Conservation (phyloP, 2,329 filamentous ascomycete genomes). For the Pseudogymnoascus sp. region DNA sequence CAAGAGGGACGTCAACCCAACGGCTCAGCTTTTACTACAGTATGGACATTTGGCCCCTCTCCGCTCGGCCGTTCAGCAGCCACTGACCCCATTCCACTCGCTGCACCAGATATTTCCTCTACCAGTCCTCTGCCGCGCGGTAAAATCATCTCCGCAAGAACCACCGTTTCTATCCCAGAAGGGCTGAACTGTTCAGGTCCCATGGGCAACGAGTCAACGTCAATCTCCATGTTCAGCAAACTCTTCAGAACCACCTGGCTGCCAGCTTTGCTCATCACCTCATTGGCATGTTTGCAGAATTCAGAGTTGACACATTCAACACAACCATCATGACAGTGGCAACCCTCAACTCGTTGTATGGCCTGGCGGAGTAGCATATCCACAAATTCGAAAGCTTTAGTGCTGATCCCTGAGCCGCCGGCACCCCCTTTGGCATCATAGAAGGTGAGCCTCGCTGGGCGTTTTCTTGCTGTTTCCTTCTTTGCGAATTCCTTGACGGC, state of each 20-base stretch:
- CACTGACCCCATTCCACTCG: background rate
- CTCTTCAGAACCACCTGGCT: conserved; percentile 73
- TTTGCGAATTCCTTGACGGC: conserved; percentile 79
- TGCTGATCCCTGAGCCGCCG: conserved; percentile 75
- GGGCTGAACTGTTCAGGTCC: conserved; percentile 66
- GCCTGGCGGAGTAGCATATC: conserved; percentile 72
- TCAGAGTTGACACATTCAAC: conserved; percentile 85
- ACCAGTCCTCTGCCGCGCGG: conserved; percentile 15
- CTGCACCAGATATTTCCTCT: background rate
- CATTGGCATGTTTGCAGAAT: conserved; percentile 75
- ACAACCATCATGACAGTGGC: conserved; percentile 73
- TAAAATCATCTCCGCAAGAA: conserved; percentile 60
- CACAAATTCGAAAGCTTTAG: conserved; percentile 89
- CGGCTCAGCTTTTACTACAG: background rate
- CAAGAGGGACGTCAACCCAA: background rate
- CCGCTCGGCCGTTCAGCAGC: background rate
- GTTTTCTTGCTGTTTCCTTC: conserved; percentile 62
- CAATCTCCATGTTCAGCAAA: conserved; percentile 68
- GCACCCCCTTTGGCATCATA: conserved; percentile 91
- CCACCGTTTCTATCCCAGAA: conserved; percentile 73
- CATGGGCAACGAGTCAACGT: conserved; percentile 79
- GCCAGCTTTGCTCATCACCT: conserved; percentile 90
- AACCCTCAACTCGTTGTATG: conserved; percentile 66
- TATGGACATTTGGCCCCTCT: background rate
- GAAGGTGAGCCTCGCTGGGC: conserved; percentile 82